Percentiles rank a stretch among this genome's conserved stretches.
These are phyloP conservation scores for Hapsidospora chrysogenum DNA, from an alignment of 495 filamentous ascomycete species.

Conservation along the genomic window DNA sequence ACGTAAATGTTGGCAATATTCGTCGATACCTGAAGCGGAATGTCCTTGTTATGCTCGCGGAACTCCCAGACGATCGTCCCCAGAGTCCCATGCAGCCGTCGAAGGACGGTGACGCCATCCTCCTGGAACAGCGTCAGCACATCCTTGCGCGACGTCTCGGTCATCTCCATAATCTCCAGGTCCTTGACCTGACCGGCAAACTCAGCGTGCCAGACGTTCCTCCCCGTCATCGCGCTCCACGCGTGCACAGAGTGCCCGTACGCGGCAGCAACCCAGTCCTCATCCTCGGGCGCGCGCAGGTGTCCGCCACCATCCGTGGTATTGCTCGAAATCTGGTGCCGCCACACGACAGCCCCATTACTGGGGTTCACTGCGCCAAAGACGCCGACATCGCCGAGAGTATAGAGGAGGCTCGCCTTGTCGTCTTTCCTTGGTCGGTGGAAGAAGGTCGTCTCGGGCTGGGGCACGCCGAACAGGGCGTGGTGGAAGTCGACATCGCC, in stretches of 20 bases:
- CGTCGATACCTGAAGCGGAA: conserved; percentile 64
- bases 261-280: conserved; percentile 56
- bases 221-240: conserved; percentile 76
- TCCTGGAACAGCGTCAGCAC: conserved; percentile 52
- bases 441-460: conserved; percentile 79
- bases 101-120: conserved; percentile 36
- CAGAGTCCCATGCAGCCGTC: conserved; percentile 51
- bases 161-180: conserved; percentile 63
- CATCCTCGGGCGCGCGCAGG: conserved; percentile 55
- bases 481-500: conserved; percentile 87
- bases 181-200: conserved; percentile 49
- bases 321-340: conserved; percentile 42
- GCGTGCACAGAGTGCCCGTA: conserved; percentile 47
- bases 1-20: conserved; percentile 60
- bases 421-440: conserved; percentile 66
- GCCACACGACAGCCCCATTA: conserved; percentile 72
- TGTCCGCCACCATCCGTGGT: conserved; percentile 29
- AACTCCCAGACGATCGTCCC: conserved; percentile 70
- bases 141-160: conserved; percentile 48
- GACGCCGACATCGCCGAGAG: conserved; percentile 63
- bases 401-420: conserved; percentile 81
- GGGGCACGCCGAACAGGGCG: conserved; percentile 68
- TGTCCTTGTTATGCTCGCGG: conserved; percentile 46
- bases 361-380: conserved; percentile 81
- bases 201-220: conserved; percentile 52